Conservation (phyloP, 73 alveolate species). For the Paramecium sexaurelia region DNA sequence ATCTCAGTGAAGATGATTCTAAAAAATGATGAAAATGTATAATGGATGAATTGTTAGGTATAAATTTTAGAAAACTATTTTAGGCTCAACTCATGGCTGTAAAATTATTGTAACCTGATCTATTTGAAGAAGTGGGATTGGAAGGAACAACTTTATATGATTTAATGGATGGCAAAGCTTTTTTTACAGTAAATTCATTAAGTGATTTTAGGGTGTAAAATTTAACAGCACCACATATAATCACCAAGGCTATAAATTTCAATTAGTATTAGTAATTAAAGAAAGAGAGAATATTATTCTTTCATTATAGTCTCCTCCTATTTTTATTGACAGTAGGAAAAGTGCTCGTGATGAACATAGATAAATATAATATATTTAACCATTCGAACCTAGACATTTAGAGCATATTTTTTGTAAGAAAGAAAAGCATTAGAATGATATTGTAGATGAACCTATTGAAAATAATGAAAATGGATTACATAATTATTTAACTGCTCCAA, state of each 20-base stretch:
- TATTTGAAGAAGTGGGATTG: conserved; percentile 61
- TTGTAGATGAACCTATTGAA: conserved; percentile 52
- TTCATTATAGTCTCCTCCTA: conserved; percentile 34
- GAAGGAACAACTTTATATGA: conserved; percentile 58
- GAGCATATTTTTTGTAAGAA: conserved; percentile 57
- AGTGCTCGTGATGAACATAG: conserved; percentile 69
- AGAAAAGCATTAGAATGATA: conserved; percentile 55
- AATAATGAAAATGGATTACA: conserved; percentile 59
- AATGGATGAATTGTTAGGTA: conserved; percentile 67
- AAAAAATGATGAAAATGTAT: neutral
- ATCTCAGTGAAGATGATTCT: conserved; percentile 58
- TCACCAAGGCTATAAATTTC: conserved; percentile 52
- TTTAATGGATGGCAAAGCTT: conserved; percentile 57
- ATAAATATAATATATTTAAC: conserved; percentile 21
- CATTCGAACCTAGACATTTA: conserved; percentile 59
- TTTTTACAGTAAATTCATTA: conserved; percentile 54
- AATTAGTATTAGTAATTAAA: neutral
- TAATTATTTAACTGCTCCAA: conserved; percentile 68
- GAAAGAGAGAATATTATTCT: conserved; percentile 26
- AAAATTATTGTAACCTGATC: neutral
- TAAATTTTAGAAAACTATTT: neutral
- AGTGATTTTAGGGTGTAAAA: conserved; percentile 56
- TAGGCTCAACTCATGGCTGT: conserved; percentile 33
- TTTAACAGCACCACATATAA: conserved; percentile 56
- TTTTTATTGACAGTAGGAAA: conserved; percentile 62